These are phyloP conservation scores for Capronia epimyces DNA, from an alignment of 2,329 filamentous ascomycete species.

Conservation along the genomic window DNA sequence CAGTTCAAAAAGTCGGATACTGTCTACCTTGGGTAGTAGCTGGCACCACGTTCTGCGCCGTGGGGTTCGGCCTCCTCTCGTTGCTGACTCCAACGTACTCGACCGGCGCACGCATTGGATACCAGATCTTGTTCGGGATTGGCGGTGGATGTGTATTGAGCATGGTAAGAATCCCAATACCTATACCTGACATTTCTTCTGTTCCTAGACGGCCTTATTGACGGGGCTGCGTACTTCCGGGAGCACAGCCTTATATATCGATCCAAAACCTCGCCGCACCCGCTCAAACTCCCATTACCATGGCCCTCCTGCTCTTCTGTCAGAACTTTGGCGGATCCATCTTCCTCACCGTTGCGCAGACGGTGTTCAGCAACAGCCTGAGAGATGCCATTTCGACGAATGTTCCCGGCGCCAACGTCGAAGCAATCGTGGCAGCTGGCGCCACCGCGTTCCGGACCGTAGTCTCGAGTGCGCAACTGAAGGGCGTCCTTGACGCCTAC, in stretches of 20 bases:
- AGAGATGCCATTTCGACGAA: conserved; percentile 26
- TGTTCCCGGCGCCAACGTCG: conserved; percentile 19
- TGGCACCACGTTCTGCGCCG: neutral
- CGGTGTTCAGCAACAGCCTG: conserved; percentile 31
- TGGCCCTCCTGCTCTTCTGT: conserved; percentile 32
- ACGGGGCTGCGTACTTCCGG: no score
- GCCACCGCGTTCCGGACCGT: conserved; percentile 28
- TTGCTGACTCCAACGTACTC: conserved; percentile 17
- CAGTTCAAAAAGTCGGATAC: conserved; percentile 33
- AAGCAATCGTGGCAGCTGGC: conserved; percentile 29
- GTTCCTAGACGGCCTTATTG: neutral
- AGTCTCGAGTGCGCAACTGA: conserved; percentile 27
- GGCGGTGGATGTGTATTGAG: neutral
- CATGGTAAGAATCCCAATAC: neutral
- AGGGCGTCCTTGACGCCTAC: conserved; percentile 30
- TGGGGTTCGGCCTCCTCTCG: conserved; percentile 27
- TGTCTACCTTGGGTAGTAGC: conserved; percentile 32
- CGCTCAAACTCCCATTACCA: conserved; percentile 29
- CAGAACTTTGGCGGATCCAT: conserved; percentile 35
- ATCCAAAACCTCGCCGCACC: conserved; percentile 30
- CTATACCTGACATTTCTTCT: no score
- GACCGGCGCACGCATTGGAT: conserved; percentile 31
- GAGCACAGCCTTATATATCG: conserved; percentile 28
- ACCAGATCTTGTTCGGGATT: conserved; percentile 27
- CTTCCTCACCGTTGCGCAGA: conserved; percentile 31